Conservation (phyloP, 345 rosid genomes). For the Nephelium lappaceum region DNA sequence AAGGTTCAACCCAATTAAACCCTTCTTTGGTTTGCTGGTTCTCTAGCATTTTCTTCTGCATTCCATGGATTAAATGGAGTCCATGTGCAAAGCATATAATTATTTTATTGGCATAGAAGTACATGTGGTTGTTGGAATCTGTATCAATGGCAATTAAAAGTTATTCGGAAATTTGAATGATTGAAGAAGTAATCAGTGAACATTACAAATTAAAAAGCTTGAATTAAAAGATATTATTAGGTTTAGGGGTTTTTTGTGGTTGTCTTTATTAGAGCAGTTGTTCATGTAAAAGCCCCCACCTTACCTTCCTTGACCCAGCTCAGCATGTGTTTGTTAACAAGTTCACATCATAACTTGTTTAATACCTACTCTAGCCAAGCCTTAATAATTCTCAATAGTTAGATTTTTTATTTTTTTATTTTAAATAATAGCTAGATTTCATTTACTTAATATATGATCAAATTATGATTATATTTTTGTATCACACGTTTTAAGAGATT, state of each 20-base stretch:
- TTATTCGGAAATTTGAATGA: not conserved
- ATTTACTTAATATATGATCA: too few species aligned
- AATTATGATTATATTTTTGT: too few species aligned
- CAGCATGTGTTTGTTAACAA: conserved; percentile 7
- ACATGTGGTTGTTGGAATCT: conserved; percentile 10
- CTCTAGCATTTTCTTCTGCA: not conserved
- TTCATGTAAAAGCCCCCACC: not conserved
- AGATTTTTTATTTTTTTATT: too few species aligned
- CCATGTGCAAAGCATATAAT: conserved; percentile 19
- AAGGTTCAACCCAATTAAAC: conserved; percentile 7
- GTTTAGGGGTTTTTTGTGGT: not conserved
- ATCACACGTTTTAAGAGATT: too few species aligned
- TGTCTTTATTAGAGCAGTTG: not conserved
- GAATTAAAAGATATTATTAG: not conserved
- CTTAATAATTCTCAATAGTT: not conserved
- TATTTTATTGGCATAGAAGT: not conserved
- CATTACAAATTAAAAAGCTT: too few species aligned
- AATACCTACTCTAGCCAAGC: not conserved
- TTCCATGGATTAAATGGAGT: not conserved
- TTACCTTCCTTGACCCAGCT: conserved; percentile 1
- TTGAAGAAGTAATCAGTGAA: conserved; percentile 1
- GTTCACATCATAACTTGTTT: conserved; percentile 3
- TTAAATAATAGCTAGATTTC: too few species aligned
- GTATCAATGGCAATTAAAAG: not conserved
- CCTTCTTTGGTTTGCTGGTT: not conserved